Base-by-base conservation (phyloP, 768 basidiomycete genomes). In the Naganishia vishniacii region DNA sequence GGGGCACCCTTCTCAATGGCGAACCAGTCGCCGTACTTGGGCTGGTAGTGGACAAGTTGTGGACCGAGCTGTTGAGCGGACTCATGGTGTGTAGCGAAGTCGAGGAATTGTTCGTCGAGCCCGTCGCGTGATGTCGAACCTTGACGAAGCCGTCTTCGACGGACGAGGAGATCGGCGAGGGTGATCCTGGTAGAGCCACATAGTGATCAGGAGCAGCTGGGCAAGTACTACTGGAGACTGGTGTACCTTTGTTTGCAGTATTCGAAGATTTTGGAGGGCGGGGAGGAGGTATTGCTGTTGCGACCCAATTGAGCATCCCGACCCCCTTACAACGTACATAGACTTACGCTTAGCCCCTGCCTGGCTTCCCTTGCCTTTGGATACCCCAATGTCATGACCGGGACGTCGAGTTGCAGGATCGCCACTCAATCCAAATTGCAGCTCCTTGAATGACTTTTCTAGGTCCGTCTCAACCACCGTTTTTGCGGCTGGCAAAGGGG, bases 61-160 rank as follows among this genome's bases (percentile, higher is more conserved):
- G 53, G 20, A 40, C 23, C 5, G 53, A 56, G 18, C 37, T 34
- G 25, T 37, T 56, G 34, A 56, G 53, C 53, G 53, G 53, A 26
- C 53, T 56, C 53, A 56, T 56, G 2, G 53, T 56, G 34, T 56
- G 53, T 25, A 56, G 37, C 23, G 53, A 56, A 4, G 53, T 56
- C 32, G 53, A 56, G 2, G 53, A 56, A 34, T 34, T 37, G 34
- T 56, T 56, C 12, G 53, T 56, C 4, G 53, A 56, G 23, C 53
- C 53, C n/a, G 53, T 56, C 42, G 28, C 15, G 13, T 60, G 41
- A 28, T 60, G 42, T 18, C 46, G 62, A n/a, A 62, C 44, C 42
- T 47, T 56, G 53, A 67, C 49, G 31, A 51, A 67, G 12, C 49
- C 65, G 42, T 67, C 65, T 45, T 61, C 53, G 25, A 48, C 48